Evolutionary conservation across 306 rosid genomes (phyloP).

Genomic region (Medicago arabica): DNA sequence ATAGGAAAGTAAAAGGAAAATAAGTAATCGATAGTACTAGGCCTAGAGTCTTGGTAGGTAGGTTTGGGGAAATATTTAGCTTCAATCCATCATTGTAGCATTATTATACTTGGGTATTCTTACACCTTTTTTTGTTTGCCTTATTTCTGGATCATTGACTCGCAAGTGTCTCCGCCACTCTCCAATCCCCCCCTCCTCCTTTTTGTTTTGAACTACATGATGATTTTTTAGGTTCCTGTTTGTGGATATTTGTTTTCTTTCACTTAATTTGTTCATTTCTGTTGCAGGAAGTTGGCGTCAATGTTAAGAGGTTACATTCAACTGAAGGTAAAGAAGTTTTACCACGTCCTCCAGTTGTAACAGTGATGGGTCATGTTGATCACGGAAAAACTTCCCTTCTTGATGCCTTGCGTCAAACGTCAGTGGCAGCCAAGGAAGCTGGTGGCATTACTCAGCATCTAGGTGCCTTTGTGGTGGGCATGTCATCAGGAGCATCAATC

Average conservation of each 20-base stretch:
- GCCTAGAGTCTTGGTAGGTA: not conserved
- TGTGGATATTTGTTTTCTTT: conserved; percentile 16
- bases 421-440: conserved; percentile 95
- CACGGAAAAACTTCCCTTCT: conserved; percentile 97
- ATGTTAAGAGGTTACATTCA: conserved; percentile 80
- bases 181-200: not conserved
- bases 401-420: conserved; percentile 90
- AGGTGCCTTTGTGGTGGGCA: conserved; percentile 91
- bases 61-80: conserved; percentile 9
- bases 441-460: conserved; percentile 98
- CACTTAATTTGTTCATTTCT: conserved; percentile 37
- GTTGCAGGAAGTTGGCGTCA: conserved; percentile 84
- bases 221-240: conserved; percentile 32
- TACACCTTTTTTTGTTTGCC: conserved; percentile 4
- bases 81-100: conserved; percentile 5
- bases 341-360: conserved; percentile 87
- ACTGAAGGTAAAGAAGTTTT: conserved; percentile 68
- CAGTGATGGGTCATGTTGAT: conserved; percentile 99
- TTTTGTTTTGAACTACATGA: conserved; percentile 12
- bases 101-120: conserved; percentile 7
- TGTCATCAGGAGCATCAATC: conserved; percentile 90
- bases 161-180: not conserved
- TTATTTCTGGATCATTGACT: conserved; percentile 22
- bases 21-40: not conserved
- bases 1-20: conserved; percentile 1